A percentile compares a stretch with the other conserved stretches of the same genome.
These are phyloP conservation scores for Suillus hirtellus DNA, from an alignment of 768 basidiomycete species.

Conservation along the genomic window DNA sequence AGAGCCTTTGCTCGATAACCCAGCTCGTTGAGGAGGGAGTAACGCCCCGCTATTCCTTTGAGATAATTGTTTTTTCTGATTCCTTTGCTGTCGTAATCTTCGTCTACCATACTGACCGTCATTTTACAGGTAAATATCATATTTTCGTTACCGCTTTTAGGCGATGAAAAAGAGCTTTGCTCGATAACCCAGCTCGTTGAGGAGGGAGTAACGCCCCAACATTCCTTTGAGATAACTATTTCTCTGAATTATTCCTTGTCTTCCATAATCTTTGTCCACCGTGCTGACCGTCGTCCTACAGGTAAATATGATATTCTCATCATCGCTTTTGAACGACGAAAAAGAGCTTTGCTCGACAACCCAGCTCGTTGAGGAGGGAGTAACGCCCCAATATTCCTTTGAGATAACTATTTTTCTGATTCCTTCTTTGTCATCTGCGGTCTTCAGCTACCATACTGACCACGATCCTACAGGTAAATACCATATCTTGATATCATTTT, in stretches of 20 bases:
- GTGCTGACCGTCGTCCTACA: conserved; percentile 16
- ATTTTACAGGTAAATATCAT: conserved; percentile 23
- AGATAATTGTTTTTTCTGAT: conserved; percentile 57
- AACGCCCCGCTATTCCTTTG: conserved; percentile 78
- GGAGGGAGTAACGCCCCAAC: conserved; percentile 78
- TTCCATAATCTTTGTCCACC: neutral
- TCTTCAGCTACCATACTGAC: conserved; percentile 14
- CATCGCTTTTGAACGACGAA: conserved; percentile 43
- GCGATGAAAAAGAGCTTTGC: conserved; percentile 70
- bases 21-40: conserved; percentile 96
- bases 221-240: conserved; percentile 64
- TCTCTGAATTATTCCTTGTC: conserved; percentile 38
- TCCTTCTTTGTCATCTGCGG: conserved; percentile 12
- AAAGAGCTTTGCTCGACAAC: conserved; percentile 81
- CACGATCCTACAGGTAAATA: conserved; percentile 23
- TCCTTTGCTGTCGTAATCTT: conserved; percentile 9
- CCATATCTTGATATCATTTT: conserved; percentile 2
- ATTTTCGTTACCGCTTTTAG: conserved; percentile 4
- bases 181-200: conserved; percentile 92
- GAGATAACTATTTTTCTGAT: conserved; percentile 61
- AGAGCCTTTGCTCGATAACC: conserved; percentile 87
- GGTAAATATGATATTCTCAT: conserved; percentile 21
- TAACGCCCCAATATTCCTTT: conserved; percentile 72
- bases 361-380: conserved; percentile 89
- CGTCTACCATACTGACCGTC: conserved; percentile 13